Base-by-base conservation (phyloP, 345 rosid genomes). In the Brassica nigra region DNA sequence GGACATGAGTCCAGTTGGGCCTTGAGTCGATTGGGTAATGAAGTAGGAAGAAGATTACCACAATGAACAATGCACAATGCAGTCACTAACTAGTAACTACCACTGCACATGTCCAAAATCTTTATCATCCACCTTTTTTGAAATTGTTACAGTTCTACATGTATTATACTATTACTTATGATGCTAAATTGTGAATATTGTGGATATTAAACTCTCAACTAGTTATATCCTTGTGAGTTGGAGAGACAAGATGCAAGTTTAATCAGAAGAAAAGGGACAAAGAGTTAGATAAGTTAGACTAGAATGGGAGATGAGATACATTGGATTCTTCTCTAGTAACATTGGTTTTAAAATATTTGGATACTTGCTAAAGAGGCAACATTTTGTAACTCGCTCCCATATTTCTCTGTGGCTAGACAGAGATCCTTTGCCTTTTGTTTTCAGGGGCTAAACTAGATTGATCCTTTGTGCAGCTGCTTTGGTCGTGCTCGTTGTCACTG, bases 371-470 rank as follows among this genome's bases (percentile, higher is more conserved):
- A 58, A 29, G 71, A 75, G 20, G 75, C 54, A 37, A 80, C 83
- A 69, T 52, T 68, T 29, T 78, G 47, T 64, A 36, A 34, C 68
- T 15, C 63, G 11, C 27, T 69, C 82, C 31, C 70, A 33, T 59
- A 9, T 15, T 44, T 59, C 49, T 39, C n/a, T 39, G 72, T 18
- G 29, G 57, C 73, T 72, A 42, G 58, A 58, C 57, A 67, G 69
- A 59, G 57, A 72, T 55, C 16, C 58, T 36, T 34, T 64, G 16
- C 37, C 36, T 65, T 55, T 63, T 55, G 16, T 55, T 37, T 64
- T 71, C 66, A 68, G 39, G 73, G 70, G 47, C 81, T 77, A 76
- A 75, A 71, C 81, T 80, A 80, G 66, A 70, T 69, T 77, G 55
- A 82, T 78, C 82, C 71, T 69, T 31, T 80, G 11, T 64, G 71